Conservation (phyloP, 768 basidiomycete genomes). For the Butyriboletus loyo region DNA sequence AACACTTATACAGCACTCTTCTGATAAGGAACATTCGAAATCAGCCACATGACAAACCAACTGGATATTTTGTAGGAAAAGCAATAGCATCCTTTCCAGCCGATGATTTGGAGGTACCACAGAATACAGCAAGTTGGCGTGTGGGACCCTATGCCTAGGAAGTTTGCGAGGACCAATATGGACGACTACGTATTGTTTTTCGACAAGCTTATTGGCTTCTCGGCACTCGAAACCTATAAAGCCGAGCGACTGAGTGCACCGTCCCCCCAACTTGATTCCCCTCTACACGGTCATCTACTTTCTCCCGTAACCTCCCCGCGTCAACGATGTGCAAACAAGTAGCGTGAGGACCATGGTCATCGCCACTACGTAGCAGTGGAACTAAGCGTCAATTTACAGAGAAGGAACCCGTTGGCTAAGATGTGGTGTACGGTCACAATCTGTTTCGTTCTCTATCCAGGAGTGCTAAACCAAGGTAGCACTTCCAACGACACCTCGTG, state of each 20-base stretch:
- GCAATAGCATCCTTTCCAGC: slow-evolving; percentile 15
- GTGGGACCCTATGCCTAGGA: slow-evolving; percentile 25
- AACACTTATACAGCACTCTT: slow-evolving; percentile 12
- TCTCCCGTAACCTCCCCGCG: neutral
- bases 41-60: slow-evolving; percentile 32
- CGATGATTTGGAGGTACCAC: slow-evolving; percentile 16
- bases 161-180: slow-evolving; percentile 27
- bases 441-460: slow-evolving; percentile 1
- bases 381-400: slow-evolving; percentile 35
- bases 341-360: slow-evolving; percentile 52
- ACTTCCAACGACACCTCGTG: slow-evolving; percentile 75
- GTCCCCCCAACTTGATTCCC: slow-evolving; percentile 16
- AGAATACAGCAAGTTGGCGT: slow-evolving; percentile 27
- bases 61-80: slow-evolving; percentile 6
- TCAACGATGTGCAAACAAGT: slow-evolving; percentile 67
- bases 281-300: slow-evolving; percentile 1
- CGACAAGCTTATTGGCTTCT: slow-evolving; percentile 24
- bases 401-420: slow-evolving; percentile 74
- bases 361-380: neutral
- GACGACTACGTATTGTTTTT: slow-evolving; percentile 29
- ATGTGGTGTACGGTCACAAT: slow-evolving; percentile 54
- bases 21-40: slow-evolving; percentile 28
- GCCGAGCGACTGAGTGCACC: slow-evolving; percentile 6
- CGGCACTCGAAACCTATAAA: slow-evolving; percentile 30
- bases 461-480: slow-evolving; percentile 40